Conservation (phyloP, 306 rosid species). For the Fragaria ananassa region DNA sequence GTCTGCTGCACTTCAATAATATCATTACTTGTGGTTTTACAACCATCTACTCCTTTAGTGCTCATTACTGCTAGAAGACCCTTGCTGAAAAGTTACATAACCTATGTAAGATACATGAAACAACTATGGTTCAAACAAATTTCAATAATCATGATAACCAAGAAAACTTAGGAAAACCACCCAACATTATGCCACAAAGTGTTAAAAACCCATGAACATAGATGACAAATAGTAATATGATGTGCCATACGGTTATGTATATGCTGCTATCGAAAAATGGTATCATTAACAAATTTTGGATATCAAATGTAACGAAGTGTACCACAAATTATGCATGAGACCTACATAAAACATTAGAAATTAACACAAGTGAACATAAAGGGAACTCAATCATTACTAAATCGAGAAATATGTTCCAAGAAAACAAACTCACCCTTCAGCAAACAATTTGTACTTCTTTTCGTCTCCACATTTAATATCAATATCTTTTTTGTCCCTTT, state of each 20-base stretch:
- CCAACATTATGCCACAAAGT: background rate
- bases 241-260: background rate
- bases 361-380: background rate
- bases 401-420: background rate
- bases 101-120: conserved; percentile 8
- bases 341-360: too few relatives aligned
- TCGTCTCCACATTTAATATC: conserved; percentile 34
- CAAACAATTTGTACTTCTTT: conserved; percentile 57
- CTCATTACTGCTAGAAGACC: conserved; percentile 84
- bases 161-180: background rate
- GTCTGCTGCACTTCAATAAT: conserved; percentile 61
- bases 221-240: background rate
- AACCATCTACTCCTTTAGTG: conserved; percentile 74
- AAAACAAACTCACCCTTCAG: conserved; percentile 78
- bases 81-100: conserved; percentile 36
- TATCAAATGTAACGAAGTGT: background rate
- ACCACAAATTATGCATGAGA: background rate
- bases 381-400: background rate
- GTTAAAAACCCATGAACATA: background rate
- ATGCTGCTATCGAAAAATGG: background rate
- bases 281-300: background rate
- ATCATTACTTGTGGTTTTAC: conserved; percentile 69
- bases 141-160: background rate
- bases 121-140: background rate
- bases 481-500: conserved; percentile 25